These are phyloP conservation scores for Colletotrichum sp. DNA, from an alignment of 2,329 filamentous ascomycete species.

Conservation along the genomic window DNA sequence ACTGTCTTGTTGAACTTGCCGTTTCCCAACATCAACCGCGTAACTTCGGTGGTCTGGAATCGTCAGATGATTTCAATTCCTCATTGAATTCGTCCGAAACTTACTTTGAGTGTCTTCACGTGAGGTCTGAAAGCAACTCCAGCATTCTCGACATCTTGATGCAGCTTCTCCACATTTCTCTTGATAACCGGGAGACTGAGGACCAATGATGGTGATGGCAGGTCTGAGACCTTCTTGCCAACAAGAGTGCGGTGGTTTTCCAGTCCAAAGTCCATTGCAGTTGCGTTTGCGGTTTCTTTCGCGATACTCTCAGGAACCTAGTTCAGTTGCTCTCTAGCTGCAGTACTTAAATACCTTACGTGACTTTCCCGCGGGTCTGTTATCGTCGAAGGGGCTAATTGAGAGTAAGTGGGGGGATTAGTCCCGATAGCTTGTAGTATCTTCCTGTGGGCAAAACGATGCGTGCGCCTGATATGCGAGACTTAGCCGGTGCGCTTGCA, in stretches of 20 bases:
- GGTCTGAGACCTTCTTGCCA: constrained; percentile 33
- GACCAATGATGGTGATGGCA: constrained; percentile 44
- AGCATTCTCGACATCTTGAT: constrained; percentile 41
- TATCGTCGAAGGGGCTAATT: neutral
- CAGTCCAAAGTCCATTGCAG: constrained; percentile 32
- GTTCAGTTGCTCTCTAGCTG: neutral
- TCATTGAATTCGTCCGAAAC: accelerated
- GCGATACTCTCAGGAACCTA: neutral
- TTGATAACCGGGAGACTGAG: constrained; percentile 41
- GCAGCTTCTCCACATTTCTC: constrained; percentile 38
- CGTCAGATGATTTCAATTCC: accelerated
- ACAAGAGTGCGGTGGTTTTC: constrained; percentile 38
- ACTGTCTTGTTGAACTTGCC: constrained; percentile 41
- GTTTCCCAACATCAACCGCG: constrained; percentile 43
- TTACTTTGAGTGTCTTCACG: constrained; percentile 49
- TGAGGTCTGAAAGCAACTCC: constrained; percentile 45
- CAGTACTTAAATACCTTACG: neutral
- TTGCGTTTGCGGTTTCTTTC: neutral
- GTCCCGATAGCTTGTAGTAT: neutral
- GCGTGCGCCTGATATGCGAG: too few relatives aligned
- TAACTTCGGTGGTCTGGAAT: constrained; percentile 37
- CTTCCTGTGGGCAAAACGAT: neutral
- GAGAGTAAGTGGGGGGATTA: neutral
- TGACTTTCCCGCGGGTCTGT: neutral
- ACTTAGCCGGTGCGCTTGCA: too few relatives aligned